Conservation (phyloP, 2,329 filamentous ascomycete genomes). For the Camptophora hylomeconis region DNA sequence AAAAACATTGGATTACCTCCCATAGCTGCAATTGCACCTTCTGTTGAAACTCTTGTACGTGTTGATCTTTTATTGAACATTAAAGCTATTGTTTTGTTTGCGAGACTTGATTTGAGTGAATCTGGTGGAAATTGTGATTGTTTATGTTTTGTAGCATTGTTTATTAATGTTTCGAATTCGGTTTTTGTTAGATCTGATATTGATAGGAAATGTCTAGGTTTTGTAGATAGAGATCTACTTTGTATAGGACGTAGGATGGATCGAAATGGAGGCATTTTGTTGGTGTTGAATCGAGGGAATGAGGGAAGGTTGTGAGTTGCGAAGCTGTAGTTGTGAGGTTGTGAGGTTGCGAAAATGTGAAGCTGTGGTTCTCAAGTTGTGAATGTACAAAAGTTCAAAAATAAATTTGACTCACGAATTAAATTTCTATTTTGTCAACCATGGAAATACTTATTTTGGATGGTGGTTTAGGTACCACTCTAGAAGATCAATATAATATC, state of each 20-base stretch:
- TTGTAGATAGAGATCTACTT: background rate
- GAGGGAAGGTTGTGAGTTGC: too few relatives aligned
- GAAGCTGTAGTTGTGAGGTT: too few relatives aligned
- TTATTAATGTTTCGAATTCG: constrained; percentile 71
- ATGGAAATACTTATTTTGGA: constrained; percentile 43
- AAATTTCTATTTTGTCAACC: too few relatives aligned
- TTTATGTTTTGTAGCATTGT: constrained; percentile 70
- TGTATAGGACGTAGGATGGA: background rate
- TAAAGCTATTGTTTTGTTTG: constrained; percentile 76
- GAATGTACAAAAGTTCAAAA: too few relatives aligned
- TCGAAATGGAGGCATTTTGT: constrained; percentile 1
- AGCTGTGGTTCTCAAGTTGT: too few relatives aligned
- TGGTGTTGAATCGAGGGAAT: too few relatives aligned
- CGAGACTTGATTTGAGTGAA: constrained; percentile 47
- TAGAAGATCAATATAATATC: constrained; percentile 42
- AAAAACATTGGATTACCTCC: constrained; percentile 94
- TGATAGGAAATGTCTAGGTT: constrained; percentile 75
- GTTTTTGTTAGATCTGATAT: constrained; percentile 70
- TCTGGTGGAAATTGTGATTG: constrained; percentile 53
- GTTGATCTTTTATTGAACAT: constrained; percentile 96
- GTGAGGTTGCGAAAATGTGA: too few relatives aligned
- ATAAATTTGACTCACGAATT: too few relatives aligned
- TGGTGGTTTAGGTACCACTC: constrained; percentile 54
- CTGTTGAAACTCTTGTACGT: constrained; percentile 82
- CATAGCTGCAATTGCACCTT: constrained; percentile 76